phyloP scores from a whole-genome alignment of 2,329 filamentous ascomycete genomes.

The Chaetomium strumarium region DNA sequence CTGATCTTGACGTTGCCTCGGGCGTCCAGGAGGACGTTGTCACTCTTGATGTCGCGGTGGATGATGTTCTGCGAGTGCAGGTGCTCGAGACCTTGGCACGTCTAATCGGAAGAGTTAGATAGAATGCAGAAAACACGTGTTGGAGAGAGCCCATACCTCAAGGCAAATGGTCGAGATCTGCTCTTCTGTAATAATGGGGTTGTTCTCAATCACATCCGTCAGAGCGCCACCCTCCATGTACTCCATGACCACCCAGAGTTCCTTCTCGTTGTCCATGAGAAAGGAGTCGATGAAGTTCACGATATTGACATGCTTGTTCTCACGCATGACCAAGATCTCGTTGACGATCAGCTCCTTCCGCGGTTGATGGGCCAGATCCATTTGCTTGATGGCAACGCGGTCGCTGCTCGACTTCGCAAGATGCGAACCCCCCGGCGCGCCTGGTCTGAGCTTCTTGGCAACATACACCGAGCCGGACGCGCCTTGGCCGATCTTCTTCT shows the following conservation, averaged over 20 bases:
- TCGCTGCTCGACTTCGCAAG: slow-evolving; percentile 43
- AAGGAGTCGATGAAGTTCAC: slow-evolving; percentile 98
- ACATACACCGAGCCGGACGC: slow-evolving; percentile 98
- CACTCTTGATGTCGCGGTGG: slow-evolving; percentile 98
- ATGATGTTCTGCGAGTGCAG: slow-evolving; percentile 96
- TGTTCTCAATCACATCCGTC: slow-evolving; percentile 98
- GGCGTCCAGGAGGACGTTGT: slow-evolving; percentile 92
- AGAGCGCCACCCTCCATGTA: slow-evolving; percentile 98
- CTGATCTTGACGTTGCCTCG: slow-evolving; percentile 97
- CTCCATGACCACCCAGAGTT: slow-evolving; percentile 99
- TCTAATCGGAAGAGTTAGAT: slow-evolving; percentile 47
- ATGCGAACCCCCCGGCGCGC: not conserved
- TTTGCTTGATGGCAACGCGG: slow-evolving; percentile 98
- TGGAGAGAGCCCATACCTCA: slow-evolving; percentile 58
- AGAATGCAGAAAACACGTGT: too few relatives aligned
- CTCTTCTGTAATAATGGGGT: slow-evolving; percentile 85
- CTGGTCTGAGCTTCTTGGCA: slow-evolving; percentile 50
- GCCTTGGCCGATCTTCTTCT: slow-evolving; percentile 99
- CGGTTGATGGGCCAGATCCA: slow-evolving; percentile 96
- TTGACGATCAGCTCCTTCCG: slow-evolving; percentile 98
- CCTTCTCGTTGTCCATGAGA: slow-evolving; percentile 85
- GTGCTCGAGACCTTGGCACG: slow-evolving; percentile 90
- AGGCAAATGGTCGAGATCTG: slow-evolving; percentile 96
- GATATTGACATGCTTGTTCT: slow-evolving; percentile 96
- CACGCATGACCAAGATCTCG: slow-evolving; percentile 99